A percentile compares a stretch with the other conserved stretches of the same genome.
Evolutionary conservation across 805 yeast genomes (phyloP).

Genomic region (Schwanniomyces polymorphus): DNA sequence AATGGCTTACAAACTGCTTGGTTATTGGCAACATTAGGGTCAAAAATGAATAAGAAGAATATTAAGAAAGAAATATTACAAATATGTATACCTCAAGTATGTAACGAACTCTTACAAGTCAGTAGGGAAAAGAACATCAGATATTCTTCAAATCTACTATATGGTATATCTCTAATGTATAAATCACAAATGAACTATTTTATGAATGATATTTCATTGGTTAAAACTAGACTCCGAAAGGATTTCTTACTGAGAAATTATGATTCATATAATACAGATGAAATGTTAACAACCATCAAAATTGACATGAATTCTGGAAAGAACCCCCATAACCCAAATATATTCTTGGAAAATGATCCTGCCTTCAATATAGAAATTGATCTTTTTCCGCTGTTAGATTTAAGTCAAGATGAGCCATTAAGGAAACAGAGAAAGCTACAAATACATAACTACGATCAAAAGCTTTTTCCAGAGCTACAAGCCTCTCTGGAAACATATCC

Average conservation of each 20-base stretch:
- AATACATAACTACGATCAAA: conserved; percentile 12
- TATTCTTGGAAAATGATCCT: conserved; percentile 22
- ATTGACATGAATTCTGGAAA: not conserved
- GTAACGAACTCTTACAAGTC: conserved; percentile 18
- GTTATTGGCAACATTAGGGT: conserved; percentile 44
- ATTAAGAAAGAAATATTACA: conserved; percentile 30
- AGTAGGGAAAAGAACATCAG: conserved; percentile 17
- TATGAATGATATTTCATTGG: conserved; percentile 26
- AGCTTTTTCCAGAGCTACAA: conserved; percentile 8
- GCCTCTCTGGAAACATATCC: not conserved
- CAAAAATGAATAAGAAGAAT: conserved; percentile 25
- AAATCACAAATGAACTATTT: conserved; percentile 50
- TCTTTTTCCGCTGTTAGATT: conserved; percentile 14
- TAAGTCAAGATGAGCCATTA: conserved; percentile 6
- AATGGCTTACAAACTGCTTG: conserved; percentile 26
- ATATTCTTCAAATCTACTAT: conserved; percentile 42
- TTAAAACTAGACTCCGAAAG: conserved; percentile 10
- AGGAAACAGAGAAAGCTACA: conserved; percentile 14
- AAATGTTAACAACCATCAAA: not conserved
- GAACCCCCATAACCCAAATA: conserved; percentile 1
- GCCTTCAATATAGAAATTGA: conserved; percentile 24
- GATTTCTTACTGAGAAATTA: conserved; percentile 4
- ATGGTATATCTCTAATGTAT: conserved; percentile 50
- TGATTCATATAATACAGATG: not conserved
- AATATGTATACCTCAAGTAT: conserved; percentile 43